Conservation (phyloP, 1,284 basidiomycete genomes). For the Jaminaea rosea region DNA sequence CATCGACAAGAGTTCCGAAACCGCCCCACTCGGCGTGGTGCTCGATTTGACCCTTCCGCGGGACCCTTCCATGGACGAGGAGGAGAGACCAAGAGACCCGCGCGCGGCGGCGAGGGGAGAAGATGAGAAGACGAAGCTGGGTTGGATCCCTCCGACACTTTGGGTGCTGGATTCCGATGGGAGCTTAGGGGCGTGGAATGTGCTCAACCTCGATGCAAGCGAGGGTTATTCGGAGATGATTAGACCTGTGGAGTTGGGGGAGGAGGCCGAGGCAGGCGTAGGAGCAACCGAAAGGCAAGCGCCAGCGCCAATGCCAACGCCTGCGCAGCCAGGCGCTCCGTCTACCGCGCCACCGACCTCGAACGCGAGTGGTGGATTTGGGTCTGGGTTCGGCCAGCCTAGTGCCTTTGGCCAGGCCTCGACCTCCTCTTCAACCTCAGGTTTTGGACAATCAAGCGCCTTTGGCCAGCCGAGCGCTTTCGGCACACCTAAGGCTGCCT, state of each 20-base stretch:
- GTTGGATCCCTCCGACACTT: conserved; percentile 50
- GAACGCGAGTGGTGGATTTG: conserved; percentile 3
- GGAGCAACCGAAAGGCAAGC: background rate
- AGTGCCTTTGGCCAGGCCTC: conserved; percentile 6
- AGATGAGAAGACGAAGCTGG: conserved; percentile 49
- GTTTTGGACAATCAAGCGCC: background rate
- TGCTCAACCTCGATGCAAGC: conserved; percentile 9
- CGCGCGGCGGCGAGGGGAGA: conserved; percentile 52
- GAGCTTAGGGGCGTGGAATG: background rate
- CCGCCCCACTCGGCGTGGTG: conserved; percentile 61
- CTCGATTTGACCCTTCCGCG: conserved; percentile 56
- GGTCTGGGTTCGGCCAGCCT: conserved; percentile 4
- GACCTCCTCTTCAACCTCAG: background rate
- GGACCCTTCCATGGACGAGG: conserved; percentile 40
- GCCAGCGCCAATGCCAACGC: background rate
- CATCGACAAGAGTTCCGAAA: conserved; percentile 64
- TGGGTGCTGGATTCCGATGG: conserved; percentile 1
- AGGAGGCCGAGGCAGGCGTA: background rate
- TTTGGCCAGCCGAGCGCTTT: background rate
- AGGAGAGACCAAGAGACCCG: conserved; percentile 54
- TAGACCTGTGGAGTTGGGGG: no score
- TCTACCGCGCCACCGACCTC: background rate
- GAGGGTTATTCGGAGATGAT: conserved; percentile 49
- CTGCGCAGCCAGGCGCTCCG: no score
- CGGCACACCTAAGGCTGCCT: background rate